Percentiles rank a stretch among this genome's conserved stretches.
These are phyloP conservation scores for Soucietia sequanensis DNA, from an alignment of 805 yeast genomes.

Conservation along the genomic window DNA sequence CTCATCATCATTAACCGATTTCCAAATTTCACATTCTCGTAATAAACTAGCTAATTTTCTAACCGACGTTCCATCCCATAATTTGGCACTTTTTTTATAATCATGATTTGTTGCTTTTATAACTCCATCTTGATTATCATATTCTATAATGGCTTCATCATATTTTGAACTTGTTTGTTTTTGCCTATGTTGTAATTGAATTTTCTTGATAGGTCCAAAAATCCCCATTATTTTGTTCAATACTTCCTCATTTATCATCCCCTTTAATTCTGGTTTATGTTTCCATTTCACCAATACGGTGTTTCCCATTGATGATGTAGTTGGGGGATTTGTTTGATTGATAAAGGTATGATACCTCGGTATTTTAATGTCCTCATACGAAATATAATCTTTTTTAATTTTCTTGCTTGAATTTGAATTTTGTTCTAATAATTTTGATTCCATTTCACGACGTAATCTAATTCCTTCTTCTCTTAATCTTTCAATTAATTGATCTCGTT, in stretches of 20 bases:
- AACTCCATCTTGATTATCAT: constrained; percentile 21
- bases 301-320: background rate
- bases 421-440: constrained; percentile 14
- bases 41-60: constrained; percentile 48
- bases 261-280: constrained; percentile 33
- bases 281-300: constrained; percentile 46
- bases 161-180: constrained; percentile 17
- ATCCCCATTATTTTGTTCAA: constrained; percentile 41
- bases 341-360: constrained; percentile 5
- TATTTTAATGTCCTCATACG: constrained; percentile 18
- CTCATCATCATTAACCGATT: too few species aligned
- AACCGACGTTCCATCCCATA: constrained; percentile 48
- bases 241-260: constrained; percentile 27
- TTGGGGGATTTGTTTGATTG: background rate
- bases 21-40: constrained; percentile 38
- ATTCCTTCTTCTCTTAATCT: constrained; percentile 27
- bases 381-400: constrained; percentile 9
- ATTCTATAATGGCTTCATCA: constrained; percentile 38
- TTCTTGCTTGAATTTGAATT: constrained; percentile 2
- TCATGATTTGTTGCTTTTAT: constrained; percentile 40
- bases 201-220: constrained; percentile 43
- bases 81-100: constrained; percentile 35
- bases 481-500: constrained; percentile 11
- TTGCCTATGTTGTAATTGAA: constrained; percentile 5
- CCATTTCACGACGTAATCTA: constrained; percentile 21